phyloP scores from a whole-genome alignment of 306 rosid genomes.

The Quercus suber region DNA sequence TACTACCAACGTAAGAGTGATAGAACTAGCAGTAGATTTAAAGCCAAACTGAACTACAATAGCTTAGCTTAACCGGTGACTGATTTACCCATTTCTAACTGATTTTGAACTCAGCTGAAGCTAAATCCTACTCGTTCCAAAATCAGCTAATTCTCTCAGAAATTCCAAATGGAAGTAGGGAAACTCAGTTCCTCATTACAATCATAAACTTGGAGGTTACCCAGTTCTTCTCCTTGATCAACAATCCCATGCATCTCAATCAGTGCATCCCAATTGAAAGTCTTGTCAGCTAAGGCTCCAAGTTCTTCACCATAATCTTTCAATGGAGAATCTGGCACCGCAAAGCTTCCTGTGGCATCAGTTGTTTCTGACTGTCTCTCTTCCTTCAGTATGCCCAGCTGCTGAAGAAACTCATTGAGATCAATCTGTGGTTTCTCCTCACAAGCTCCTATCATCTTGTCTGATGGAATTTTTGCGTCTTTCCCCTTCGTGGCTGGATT shows the following conservation, averaged over 20 bases:
- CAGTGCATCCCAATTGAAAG: slow-evolving; percentile 73
- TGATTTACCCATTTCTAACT: neutral
- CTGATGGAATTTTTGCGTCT: slow-evolving; percentile 28
- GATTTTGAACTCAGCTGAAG: slow-evolving; percentile 16
- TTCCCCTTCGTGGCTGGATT: slow-evolving; percentile 21
- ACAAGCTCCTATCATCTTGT: slow-evolving; percentile 27
- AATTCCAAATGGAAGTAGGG: slow-evolving; percentile 77
- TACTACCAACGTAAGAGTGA: slow-evolving; percentile 15
- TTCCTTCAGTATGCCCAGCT: slow-evolving; percentile 70
- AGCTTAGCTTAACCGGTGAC: slow-evolving; percentile 19
- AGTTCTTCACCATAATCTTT: slow-evolving; percentile 40
- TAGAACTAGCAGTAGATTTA: slow-evolving; percentile 19
- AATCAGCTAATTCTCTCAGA: slow-evolving; percentile 34
- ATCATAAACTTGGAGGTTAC: slow-evolving; percentile 48
- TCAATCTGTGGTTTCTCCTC: slow-evolving; percentile 95
- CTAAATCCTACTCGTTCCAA: slow-evolving; percentile 6
- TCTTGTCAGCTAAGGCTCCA: slow-evolving; percentile 51
- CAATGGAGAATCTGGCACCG: slow-evolving; percentile 41
- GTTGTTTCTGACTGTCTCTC: slow-evolving; percentile 39
- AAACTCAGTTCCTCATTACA: slow-evolving; percentile 52
- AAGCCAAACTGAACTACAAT: slow-evolving; percentile 32
- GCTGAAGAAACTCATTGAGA: slow-evolving; percentile 96
- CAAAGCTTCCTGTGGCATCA: slow-evolving; percentile 33
- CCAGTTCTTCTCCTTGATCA: slow-evolving; percentile 49
- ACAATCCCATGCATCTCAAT: slow-evolving; percentile 62